Conservation (phyloP, 345 rosid species). For the Sonneratia alba region DNA sequence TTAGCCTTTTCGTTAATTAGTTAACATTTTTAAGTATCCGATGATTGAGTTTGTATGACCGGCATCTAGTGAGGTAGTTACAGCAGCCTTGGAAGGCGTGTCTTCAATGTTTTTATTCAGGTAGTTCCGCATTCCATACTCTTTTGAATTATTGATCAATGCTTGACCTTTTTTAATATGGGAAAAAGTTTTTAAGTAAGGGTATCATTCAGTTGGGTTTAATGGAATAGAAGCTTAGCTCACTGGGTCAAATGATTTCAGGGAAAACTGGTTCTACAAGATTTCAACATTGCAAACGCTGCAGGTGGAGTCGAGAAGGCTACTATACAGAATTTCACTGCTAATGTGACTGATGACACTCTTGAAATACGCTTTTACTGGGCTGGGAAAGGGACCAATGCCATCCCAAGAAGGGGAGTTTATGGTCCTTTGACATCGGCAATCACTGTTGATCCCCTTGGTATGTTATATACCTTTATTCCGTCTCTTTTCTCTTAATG, state of each 20-base stretch:
- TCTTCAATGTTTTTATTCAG: constrained; percentile 62
- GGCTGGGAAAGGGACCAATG: constrained; percentile 62
- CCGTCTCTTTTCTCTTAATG: background rate
- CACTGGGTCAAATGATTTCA: constrained; percentile 10
- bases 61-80: constrained; percentile 14
- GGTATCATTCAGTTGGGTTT: background rate
- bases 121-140: constrained; percentile 13
- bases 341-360: constrained; percentile 26
- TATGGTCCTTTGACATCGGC: constrained; percentile 70
- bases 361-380: constrained; percentile 52
- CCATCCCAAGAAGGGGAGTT: constrained; percentile 34
- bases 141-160: background rate
- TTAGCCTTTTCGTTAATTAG: no score
- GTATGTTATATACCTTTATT: background rate
- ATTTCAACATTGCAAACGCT: constrained; percentile 36
- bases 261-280: constrained; percentile 36
- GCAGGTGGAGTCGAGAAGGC: constrained; percentile 36
- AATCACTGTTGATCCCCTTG: constrained; percentile 27
- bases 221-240: background rate
- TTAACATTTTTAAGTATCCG: no score
- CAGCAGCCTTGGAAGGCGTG: constrained; percentile 33
- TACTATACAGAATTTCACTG: constrained; percentile 15
- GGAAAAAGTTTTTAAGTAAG: background rate
- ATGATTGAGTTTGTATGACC: no score
- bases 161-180: background rate